Evolutionary conservation across 2,329 filamentous ascomycete species (phyloP).

Genomic region (Sarocladium oryzae): DNA sequence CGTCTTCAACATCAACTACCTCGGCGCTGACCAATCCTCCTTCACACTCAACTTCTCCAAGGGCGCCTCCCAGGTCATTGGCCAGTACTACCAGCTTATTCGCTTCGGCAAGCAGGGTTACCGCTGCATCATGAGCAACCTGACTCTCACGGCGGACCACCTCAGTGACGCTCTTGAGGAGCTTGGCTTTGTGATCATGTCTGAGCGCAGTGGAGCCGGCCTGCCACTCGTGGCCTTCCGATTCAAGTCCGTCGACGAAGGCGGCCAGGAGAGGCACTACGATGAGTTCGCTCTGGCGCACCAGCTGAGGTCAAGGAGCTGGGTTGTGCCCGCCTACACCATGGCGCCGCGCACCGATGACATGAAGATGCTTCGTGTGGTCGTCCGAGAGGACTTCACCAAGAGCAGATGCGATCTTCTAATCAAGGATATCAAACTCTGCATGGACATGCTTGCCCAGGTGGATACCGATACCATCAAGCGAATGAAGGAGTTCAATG

Average conservation of each 20-base stretch:
- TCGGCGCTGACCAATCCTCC: conserved; percentile 88
- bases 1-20: conserved; percentile 99
- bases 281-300: conserved; percentile 79
- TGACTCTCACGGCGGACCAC: conserved; percentile 86
- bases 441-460: conserved; percentile 61
- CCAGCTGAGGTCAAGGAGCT: conserved; percentile 77
- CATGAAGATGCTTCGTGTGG: conserved; percentile 86
- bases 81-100: conserved; percentile 96
- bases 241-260: conserved; percentile 50
- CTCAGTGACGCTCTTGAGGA: conserved; percentile 65
- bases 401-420: conserved; percentile 74
- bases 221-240: conserved; percentile 89
- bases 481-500: conserved; percentile 61
- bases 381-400: conserved; percentile 88
- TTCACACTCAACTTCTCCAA: conserved; percentile 98
- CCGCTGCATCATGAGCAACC: conserved; percentile 86
- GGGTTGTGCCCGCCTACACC: conserved; percentile 94
- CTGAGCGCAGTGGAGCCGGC: conserved; percentile 66
- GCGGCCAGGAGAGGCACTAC: conserved; percentile 48
- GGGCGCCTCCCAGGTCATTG: conserved; percentile 88
- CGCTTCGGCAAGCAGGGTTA: conserved; percentile 90
- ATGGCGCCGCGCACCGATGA: conserved; percentile 84
- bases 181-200: conserved; percentile 84
- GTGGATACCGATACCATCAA: conserved; percentile 69
- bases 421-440: conserved; percentile 71